phyloP scores from a whole-genome alignment of 108 stramenopile genomes.

The Cyclotella sp. region DNA sequence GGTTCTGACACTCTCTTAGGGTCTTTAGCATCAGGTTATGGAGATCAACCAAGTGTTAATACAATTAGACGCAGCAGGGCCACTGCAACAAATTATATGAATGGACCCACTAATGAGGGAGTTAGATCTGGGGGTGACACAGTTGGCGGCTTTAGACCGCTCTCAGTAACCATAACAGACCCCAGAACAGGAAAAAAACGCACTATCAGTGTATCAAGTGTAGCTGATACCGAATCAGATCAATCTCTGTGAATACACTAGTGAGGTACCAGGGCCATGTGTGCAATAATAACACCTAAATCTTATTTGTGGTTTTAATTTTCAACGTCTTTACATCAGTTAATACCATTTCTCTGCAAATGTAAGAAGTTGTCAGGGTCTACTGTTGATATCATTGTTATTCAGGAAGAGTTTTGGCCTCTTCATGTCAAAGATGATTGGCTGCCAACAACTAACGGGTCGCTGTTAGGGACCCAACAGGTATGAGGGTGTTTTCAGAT shows the following conservation, averaged over 20 bases:
- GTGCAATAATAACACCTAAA: no score
- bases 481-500: no score
- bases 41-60: neutral
- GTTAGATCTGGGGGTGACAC: slow-evolving; percentile 17
- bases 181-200: slow-evolving; percentile 38
- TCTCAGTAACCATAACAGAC: slow-evolving; percentile 37
- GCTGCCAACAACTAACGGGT: no score
- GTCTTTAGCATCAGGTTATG: slow-evolving; percentile 14
- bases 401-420: no score
- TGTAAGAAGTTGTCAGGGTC: no score
- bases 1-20: slow-evolving; percentile 28
- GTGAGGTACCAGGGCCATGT: no score
- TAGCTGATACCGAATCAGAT: slow-evolving; percentile 6
- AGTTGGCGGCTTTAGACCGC: slow-evolving; percentile 7
- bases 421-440: no score
- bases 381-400: no score
- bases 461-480: no score
- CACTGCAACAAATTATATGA: neutral
- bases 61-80: neutral
- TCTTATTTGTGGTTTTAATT: no score
- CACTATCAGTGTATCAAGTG: slow-evolving; percentile 33
- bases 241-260: neutral
- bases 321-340: no score
- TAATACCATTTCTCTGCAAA: no score
- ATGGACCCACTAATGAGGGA: neutral